Evolutionary conservation across 305 asterid species (phyloP).

Genomic region (Andrographis paniculata): DNA sequence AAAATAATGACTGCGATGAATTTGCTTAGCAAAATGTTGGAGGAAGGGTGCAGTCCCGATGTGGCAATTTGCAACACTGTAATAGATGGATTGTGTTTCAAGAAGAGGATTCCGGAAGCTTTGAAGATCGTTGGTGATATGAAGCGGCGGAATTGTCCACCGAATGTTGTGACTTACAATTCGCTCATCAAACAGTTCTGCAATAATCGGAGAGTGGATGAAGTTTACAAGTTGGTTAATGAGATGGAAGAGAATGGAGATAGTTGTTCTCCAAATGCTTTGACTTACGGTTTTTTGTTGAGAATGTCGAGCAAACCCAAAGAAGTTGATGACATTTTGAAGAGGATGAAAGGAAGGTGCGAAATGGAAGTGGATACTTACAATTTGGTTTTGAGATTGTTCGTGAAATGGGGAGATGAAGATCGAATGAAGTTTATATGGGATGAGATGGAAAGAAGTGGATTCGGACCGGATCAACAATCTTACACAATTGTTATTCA

Average conservation of each 20-base stretch:
- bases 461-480: constrained; percentile 61
- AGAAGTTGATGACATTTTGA: constrained; percentile 48
- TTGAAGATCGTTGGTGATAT: constrained; percentile 45
- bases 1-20: constrained; percentile 46
- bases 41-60: constrained; percentile 47
- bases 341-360: constrained; percentile 51
- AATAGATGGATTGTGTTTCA: constrained; percentile 76
- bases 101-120: constrained; percentile 79
- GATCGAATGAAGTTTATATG: constrained; percentile 31
- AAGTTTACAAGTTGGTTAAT: constrained; percentile 43
- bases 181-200: constrained; percentile 60
- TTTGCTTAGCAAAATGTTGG: constrained; percentile 68
- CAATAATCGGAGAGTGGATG: constrained; percentile 53
- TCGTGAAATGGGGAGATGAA: constrained; percentile 50
- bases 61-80: constrained; percentile 59
- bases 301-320: constrained; percentile 34
- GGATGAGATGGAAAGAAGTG: constrained; percentile 68
- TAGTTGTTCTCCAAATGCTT: constrained; percentile 40
- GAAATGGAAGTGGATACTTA: constrained; percentile 36
- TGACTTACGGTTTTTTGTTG: constrained; percentile 47
- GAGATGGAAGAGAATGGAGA: constrained; percentile 51
- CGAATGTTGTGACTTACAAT: constrained; percentile 55
- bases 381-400: constrained; percentile 64
- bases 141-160: constrained; percentile 37
- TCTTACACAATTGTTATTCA: constrained; percentile 64